A percentile compares a stretch with the other conserved stretches of the same genome.
Evolutionary conservation across 345 rosid genomes (phyloP).

Genomic region (Clausena lansium): DNA sequence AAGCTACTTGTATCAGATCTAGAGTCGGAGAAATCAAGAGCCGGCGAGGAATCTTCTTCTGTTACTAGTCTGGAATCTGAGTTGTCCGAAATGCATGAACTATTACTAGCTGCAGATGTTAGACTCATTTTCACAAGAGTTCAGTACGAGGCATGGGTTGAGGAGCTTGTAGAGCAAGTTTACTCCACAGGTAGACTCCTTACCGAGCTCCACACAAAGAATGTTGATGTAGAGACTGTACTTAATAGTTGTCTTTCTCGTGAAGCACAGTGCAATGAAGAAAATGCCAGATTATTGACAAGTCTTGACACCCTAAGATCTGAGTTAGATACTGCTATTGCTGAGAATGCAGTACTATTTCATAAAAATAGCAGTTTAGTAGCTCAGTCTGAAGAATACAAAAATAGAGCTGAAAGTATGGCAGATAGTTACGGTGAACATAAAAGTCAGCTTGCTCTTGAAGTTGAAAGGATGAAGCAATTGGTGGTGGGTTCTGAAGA

Average conservation of each 20-base stretch:
- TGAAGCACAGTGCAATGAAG: slow-evolving; percentile 50
- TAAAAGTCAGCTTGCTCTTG: slow-evolving; percentile 36
- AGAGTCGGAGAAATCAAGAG: slow-evolving; percentile 58
- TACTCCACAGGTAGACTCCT: slow-evolving; percentile 37
- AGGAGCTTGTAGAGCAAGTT: slow-evolving; percentile 48
- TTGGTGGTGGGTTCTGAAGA: slow-evolving; percentile 43
- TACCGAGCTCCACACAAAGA: slow-evolving; percentile 52
- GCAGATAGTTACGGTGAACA: slow-evolving; percentile 32
- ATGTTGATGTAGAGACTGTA: slow-evolving; percentile 42
- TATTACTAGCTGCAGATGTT: slow-evolving; percentile 55
- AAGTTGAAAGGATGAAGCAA: slow-evolving; percentile 53
- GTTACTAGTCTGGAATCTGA: slow-evolving; percentile 52
- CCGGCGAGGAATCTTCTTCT: slow-evolving; percentile 42
- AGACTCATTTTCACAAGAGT: slow-evolving; percentile 40
- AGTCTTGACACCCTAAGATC: slow-evolving; percentile 45
- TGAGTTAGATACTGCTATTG: slow-evolving; percentile 45
- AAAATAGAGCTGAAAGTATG: slow-evolving; percentile 32
- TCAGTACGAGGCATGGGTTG: slow-evolving; percentile 48
- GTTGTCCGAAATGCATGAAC: slow-evolving; percentile 59
- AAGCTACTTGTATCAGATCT: slow-evolving; percentile 52
- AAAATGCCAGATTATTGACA: slow-evolving; percentile 48
- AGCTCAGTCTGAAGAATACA: slow-evolving; percentile 44
- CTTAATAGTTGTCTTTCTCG: slow-evolving; percentile 53
- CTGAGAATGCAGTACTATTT: slow-evolving; percentile 42
- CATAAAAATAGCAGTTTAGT: slow-evolving; percentile 31